Evolutionary conservation across 1,284 basidiomycete genomes (phyloP).

Genomic region (Mycena sp.): DNA sequence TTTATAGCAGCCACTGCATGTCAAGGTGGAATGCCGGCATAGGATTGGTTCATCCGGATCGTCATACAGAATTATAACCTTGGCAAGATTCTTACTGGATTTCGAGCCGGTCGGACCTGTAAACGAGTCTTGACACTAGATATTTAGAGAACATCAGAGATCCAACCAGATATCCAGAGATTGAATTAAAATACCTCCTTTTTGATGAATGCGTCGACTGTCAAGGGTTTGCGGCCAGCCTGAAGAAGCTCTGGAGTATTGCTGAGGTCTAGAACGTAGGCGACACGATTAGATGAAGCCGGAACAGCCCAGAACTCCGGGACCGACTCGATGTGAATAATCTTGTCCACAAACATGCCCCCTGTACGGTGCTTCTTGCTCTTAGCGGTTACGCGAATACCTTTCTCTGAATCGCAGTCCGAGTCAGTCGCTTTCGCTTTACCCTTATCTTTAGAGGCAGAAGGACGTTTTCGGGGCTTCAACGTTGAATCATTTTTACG

Average conservation of each 20-base stretch:
- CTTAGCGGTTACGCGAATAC: not conserved
- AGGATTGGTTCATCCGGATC: not conserved
- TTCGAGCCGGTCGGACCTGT: not conserved
- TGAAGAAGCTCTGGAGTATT: not conserved
- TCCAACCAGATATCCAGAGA: not conserved
- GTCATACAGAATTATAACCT: not conserved
- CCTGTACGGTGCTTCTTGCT: not conserved
- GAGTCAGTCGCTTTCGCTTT: not conserved
- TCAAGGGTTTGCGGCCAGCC: not conserved
- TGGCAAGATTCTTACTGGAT: not conserved
- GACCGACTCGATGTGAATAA: not conserved
- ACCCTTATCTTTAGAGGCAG: not conserved
- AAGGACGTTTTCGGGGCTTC: not conserved
- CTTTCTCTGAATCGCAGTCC: not conserved
- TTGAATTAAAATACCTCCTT: conserved; percentile 1
- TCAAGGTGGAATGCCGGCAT: conserved; percentile 1
- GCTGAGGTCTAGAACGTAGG: not conserved
- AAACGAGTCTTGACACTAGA: conserved; percentile 1
- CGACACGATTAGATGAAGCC: not conserved
- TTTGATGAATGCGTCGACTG: conserved; percentile 6
- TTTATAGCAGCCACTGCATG: not conserved
- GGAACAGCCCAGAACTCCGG: conserved; percentile 1
- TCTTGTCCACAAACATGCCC: not conserved
- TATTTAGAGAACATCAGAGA: not conserved
- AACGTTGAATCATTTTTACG: not conserved